Percentiles rank a stretch among this genome's conserved stretches.
These are phyloP conservation scores for Oryza australiensis DNA, from an alignment of 176 grass and related monocot genomes.

Conservation along the genomic window DNA sequence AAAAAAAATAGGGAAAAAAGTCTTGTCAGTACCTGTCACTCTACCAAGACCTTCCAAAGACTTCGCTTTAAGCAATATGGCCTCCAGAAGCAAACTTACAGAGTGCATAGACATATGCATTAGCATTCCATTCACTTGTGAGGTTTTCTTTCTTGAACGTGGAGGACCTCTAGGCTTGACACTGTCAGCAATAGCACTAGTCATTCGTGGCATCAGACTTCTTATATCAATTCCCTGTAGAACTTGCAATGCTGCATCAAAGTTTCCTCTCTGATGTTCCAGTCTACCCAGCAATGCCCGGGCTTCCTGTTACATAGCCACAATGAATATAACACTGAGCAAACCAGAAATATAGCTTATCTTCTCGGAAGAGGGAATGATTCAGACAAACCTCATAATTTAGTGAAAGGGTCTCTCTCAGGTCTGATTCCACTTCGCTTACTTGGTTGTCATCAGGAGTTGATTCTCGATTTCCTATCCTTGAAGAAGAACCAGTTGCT, in stretches of 20 bases:
- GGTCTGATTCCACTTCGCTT: constrained; percentile 86
- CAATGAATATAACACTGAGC: constrained; percentile 32
- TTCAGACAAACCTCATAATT: constrained; percentile 90
- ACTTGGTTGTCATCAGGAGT: constrained; percentile 82
- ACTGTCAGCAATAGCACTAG: constrained; percentile 71
- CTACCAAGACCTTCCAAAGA: constrained; percentile 68
- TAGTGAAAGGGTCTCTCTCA: constrained; percentile 90
- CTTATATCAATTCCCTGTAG: constrained; percentile 90
- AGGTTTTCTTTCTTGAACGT: constrained; percentile 63
- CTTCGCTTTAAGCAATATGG: constrained; percentile 90
- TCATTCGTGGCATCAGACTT: constrained; percentile 70
- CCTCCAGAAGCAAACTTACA: constrained; percentile 90
- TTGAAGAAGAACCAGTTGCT: constrained; percentile 66
- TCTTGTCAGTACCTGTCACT: constrained; percentile 60
- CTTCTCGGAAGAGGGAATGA: constrained; percentile 22
- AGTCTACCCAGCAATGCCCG: constrained; percentile 90
- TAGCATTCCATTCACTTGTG: constrained; percentile 58
- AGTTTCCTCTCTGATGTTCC: constrained; percentile 95
- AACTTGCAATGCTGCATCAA: constrained; percentile 94
- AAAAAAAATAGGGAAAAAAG: constrained; percentile 19
- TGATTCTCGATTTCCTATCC: constrained; percentile 57
- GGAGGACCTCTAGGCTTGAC: constrained; percentile 56
- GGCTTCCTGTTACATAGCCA: constrained; percentile 67
- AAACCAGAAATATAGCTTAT: constrained; percentile 21
- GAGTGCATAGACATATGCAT: constrained; percentile 98